Evolutionary conservation across 176 grass and related monocot species (phyloP), one percentile per base, ranked within the genome.

Genomic region (Aechmea fasciata): DNA sequence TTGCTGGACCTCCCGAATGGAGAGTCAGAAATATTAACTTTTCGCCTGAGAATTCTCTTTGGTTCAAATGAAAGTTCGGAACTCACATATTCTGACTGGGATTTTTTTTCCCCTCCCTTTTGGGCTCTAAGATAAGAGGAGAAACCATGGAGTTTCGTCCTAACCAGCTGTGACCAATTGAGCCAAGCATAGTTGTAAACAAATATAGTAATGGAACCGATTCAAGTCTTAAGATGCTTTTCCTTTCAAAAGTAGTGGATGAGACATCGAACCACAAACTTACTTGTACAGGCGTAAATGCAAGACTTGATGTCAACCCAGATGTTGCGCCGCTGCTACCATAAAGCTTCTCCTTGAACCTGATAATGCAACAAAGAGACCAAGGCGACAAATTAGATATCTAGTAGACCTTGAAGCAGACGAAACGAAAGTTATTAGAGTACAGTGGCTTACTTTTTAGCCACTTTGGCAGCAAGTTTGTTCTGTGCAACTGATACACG

Each of bases 231-330:
- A 41, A 41, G 33, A 41, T 41, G 33, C 33, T 41, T 41, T 41
- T 41, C 33, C 33, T 41, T 41, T 41, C 33, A n/a, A 57, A 57
- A 15, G 52, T 57, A 57, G 1, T 57, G 13, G 2, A 15, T 57
- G 52, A 57, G n/a, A 57, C 52, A 57, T 41, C 33, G 6, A 57
- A 50, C 47, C 49, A 84, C 54, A 11, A 69, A 28, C 81, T 86
- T 65, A 96, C 92, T 76, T 96, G 92, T 63, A 96, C 88, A 71
- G 92, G 88, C 65, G 92, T 96, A 73, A 89, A 96, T 51, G 92
- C 92, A 28, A 91, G 85, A 85, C 88, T 96, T 66, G 92, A 91
- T 14, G 92, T 91, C 67, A 96, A 68, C 70, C 92, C 92, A 66
- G 92, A 89, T 64, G 83, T 96, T 11, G 85, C 92, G 29, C 92